Base-by-base conservation (phyloP, 1,284 basidiomycete species). In the Ceratobasidium sp. region DNA sequence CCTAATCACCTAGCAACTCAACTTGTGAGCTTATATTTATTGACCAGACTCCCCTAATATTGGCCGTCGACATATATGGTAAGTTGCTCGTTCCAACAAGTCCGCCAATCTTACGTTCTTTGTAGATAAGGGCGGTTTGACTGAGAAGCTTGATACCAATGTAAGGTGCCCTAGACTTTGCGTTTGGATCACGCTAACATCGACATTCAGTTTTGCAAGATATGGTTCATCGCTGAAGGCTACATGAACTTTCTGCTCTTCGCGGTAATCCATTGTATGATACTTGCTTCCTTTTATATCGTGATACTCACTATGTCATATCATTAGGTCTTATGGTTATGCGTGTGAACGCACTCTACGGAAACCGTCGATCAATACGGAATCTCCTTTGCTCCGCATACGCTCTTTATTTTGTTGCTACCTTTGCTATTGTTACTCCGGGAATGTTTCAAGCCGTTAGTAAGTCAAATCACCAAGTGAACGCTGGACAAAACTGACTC, bases 11-110 rank as follows among this genome's bases (percentile, higher is more conserved):
- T 7, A 35, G 32, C 15, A 15, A n/a, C 20, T 32, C n/a, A 15
- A n/a, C 20, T 32, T n/a, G n/a, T 49, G 42, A 38, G 22, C 22
- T 62, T 15, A 62, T 20, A 13, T 27, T 25, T 10, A 32, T 5
- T 20, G 20, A 7, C 27, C 31, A 67, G 64, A 40, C 64, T 13
- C 64, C 64, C 35, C 38, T 40, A 25, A 52, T 67, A 7, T 31
- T 67, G 38, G 64, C 64, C 15, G 42, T 67, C 3, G 64, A 67
- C 20, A 43, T 67, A 25, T 67, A 67, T 47, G 64, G 64, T 67
- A 32, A 22, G 47, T 13, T 6, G 20, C 15, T 10, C 34, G 20
- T 12, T 15, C n/a, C n/a, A 34, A 17, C 7, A 62, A 40, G 47
- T 10, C n/a, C 5, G 43, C 29, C 32, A n/a, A 8, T 35, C 35